Conservation (phyloP, 2,329 filamentous ascomycete genomes). For the Teratosphaeria viscida region DNA sequence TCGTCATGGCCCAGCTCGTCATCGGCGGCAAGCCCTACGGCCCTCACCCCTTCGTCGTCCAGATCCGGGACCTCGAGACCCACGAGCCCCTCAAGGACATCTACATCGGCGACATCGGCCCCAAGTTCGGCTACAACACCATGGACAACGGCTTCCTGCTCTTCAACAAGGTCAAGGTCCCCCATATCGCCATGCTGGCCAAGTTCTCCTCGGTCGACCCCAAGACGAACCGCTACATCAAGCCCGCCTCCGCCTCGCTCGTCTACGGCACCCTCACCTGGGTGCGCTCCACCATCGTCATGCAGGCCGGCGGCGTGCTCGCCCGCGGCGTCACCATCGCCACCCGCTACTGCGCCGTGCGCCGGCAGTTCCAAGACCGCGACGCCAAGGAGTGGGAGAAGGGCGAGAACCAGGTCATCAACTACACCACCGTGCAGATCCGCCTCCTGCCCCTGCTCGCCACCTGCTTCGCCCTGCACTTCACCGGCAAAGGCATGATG, state of each 20-base stretch:
- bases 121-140: constrained; percentile 39
- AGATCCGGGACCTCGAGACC: constrained; percentile 59
- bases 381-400: constrained; percentile 49
- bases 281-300: constrained; percentile 62
- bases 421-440: constrained; percentile 74
- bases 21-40: constrained; percentile 59
- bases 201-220: constrained; percentile 61
- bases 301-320: constrained; percentile 60
- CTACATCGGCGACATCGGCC: constrained; percentile 70
- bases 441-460: constrained; percentile 62
- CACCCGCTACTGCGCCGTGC: constrained; percentile 61
- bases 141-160: constrained; percentile 76
- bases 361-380: constrained; percentile 68
- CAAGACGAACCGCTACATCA: constrained; percentile 56
- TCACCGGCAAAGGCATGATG: constrained; percentile 70
- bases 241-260: constrained; percentile 55
- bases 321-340: constrained; percentile 70
- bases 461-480: constrained; percentile 67
- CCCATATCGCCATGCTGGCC: constrained; percentile 63
- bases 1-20: constrained; percentile 68
- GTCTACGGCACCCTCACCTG: constrained; percentile 69
- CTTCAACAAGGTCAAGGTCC: constrained; percentile 66
- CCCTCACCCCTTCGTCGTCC: constrained; percentile 69
- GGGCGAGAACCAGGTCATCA: constrained; percentile 63
- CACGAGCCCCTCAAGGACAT: constrained; percentile 59